These are phyloP conservation scores for Schizophyllum commune DNA, from an alignment of 1,284 basidiomycete genomes.

Conservation along the genomic window DNA sequence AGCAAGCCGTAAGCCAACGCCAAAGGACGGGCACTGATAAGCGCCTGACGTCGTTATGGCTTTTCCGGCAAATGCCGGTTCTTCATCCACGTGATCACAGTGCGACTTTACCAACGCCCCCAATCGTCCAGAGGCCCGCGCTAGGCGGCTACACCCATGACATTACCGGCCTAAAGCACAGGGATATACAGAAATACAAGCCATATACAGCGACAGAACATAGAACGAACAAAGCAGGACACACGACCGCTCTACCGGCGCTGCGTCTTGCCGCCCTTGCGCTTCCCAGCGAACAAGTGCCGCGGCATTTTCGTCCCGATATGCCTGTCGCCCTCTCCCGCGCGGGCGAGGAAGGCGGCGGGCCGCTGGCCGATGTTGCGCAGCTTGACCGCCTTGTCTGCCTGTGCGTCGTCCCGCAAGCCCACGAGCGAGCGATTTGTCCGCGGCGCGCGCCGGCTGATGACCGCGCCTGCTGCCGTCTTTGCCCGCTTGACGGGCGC, in stretches of 20 bases:
- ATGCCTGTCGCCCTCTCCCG: conserved; percentile 81
- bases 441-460: conserved; percentile 51
- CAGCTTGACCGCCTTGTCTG: conserved; percentile 68
- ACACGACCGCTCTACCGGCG: conserved; percentile 45
- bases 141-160: background rate
- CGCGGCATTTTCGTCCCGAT: conserved; percentile 72
- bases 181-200: too few relatives aligned
- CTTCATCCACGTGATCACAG: too few relatives aligned
- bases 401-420: conserved; percentile 73
- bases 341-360: conserved; percentile 82
- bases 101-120: too few relatives aligned
- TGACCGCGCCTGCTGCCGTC: conserved; percentile 39
- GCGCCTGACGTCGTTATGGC: background rate
- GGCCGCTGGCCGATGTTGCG: conserved; percentile 80
- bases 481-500: conserved; percentile 52
- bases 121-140: background rate
- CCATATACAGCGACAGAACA: background rate
- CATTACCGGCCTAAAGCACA: background rate
- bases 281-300: conserved; percentile 84
- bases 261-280: conserved; percentile 82
- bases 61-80: conserved; percentile 1
- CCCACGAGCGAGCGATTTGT: conserved; percentile 75
- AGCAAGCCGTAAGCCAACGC: background rate
- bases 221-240: background rate
- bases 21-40: too few relatives aligned